These are phyloP conservation scores for Carallia pectinifolia DNA, from an alignment of 345 rosid species.

Conservation along the genomic window DNA sequence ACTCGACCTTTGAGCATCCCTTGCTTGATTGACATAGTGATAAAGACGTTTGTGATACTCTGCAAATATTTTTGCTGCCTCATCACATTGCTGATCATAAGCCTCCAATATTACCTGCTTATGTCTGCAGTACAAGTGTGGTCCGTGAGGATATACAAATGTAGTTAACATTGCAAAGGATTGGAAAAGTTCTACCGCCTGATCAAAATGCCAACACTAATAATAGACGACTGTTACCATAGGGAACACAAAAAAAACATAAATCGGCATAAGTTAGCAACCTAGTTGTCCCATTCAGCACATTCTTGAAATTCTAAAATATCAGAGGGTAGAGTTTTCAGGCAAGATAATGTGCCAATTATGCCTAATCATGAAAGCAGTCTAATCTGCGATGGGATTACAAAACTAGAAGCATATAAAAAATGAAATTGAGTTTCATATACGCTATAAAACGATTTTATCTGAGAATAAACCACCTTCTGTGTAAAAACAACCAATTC, in stretches of 20 bases:
- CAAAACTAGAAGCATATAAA: too few species aligned
- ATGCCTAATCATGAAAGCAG: too few species aligned
- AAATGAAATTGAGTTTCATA: too few species aligned
- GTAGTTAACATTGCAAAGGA: not conserved
- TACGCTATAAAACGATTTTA: too few species aligned
- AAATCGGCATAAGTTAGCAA: too few species aligned
- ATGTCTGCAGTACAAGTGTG: constrained; percentile 50
- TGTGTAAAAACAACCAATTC: too few species aligned
- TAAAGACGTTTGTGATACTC: constrained; percentile 86
- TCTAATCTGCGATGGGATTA: too few species aligned
- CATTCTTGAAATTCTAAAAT: too few species aligned
- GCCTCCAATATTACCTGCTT: constrained; percentile 85
- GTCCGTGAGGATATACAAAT: not conserved
- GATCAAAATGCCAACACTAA: not conserved
- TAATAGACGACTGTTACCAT: not conserved
- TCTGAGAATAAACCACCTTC: too few species aligned
- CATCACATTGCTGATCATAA: constrained; percentile 91
- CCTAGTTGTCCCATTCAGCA: too few species aligned
- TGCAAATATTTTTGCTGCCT: constrained; percentile 82
- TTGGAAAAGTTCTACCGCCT: not conserved
- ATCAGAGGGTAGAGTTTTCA: too few species aligned
- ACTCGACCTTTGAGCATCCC: constrained; percentile 71
- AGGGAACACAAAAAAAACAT: not conserved
- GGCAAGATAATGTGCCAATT: too few species aligned
- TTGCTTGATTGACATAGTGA: constrained; percentile 79